These are phyloP conservation scores for Emiliania huxleyi DNA, from an alignment of 78 protist genomes.

Conservation along the genomic window DNA sequence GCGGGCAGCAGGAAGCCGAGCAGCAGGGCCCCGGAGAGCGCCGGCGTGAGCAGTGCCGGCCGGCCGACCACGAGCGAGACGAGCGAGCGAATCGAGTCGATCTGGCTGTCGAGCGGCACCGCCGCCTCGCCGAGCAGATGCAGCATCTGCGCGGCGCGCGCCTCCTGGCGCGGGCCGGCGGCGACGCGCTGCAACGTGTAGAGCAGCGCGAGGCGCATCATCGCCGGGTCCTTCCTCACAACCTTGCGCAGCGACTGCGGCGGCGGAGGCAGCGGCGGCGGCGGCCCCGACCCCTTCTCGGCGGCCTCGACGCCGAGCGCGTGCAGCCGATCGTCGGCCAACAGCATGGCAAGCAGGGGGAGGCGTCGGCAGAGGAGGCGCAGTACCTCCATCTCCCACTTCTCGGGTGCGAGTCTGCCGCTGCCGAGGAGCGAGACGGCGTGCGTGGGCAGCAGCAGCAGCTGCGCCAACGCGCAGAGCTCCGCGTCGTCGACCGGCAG, in stretches of 20 bases:
- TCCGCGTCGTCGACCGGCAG: background rate
- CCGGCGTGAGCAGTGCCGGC: background rate
- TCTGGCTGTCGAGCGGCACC: no score
- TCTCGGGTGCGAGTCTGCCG: background rate
- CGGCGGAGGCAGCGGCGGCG: background rate
- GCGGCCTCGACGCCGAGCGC: background rate
- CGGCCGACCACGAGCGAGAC: background rate
- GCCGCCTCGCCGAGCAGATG: no score
- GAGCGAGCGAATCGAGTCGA: no score
- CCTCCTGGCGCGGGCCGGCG: no score
- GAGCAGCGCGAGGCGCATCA: background rate
- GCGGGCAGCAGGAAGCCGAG: background rate
- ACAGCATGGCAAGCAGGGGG: background rate
- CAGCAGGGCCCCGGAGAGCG: background rate
- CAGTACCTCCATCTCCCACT: background rate
- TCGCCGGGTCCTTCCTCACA: background rate
- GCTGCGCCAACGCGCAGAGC: background rate
- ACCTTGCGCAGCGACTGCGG: background rate
- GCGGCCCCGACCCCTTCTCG: background rate
- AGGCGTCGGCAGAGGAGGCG: background rate
- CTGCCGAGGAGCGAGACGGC: background rate
- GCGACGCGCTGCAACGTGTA: no score
- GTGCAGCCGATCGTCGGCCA: background rate
- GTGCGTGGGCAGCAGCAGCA: background rate
- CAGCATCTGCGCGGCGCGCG: no score